Base-by-base conservation (phyloP, 495 filamentous ascomycete species). In the Penicillium salamii region DNA sequence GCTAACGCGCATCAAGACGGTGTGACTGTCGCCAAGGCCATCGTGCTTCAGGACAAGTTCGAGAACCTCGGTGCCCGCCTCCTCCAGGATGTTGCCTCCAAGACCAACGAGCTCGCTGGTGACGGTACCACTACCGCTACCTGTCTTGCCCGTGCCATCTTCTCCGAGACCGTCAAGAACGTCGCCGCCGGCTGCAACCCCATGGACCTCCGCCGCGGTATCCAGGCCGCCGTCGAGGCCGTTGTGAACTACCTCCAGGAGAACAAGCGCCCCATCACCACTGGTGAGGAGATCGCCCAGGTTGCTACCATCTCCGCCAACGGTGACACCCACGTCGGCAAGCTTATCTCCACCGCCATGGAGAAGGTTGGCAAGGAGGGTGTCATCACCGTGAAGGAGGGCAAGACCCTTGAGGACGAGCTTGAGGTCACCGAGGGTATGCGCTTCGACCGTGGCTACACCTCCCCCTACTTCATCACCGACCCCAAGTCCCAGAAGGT, bases 291-390 rank as follows among this genome's bases (percentile, higher is more conserved):
- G 80, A 90, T 98, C 65, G 90, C 92, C 40, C 93, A 98, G 77
- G 93, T 98, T 36, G 93, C 95, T 46, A 97, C 93, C 59, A 98
- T 98, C 76, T 89, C 84, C 60, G 93, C 93, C 57, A 98, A 98
- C 76, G 93, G 93, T 53, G 93, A 98, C 66, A 84, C 81, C 46
- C 95, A 97, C 72, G 91, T 98, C 61, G 93, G 93, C 61, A 86
- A 89, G 76, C 77, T 98, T 56, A 93, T 98, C 70, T 90, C 93
- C 59, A 95, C 84, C 61, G 93, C 93, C 55, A 98, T 98, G 93
- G 93, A 98, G 85, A 92, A 95, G 76, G 93, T 98, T 57, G 93
- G 93, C 71, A 97, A 97, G 82, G 93, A 98, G 78, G 93, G 93
- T 80, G 93, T 98, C 55, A 98, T 98, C 69, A 98, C 93, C 40